phyloP scores from a whole-genome alignment of 75 land plant genomes.

The Adiantum capillusveneris region DNA sequence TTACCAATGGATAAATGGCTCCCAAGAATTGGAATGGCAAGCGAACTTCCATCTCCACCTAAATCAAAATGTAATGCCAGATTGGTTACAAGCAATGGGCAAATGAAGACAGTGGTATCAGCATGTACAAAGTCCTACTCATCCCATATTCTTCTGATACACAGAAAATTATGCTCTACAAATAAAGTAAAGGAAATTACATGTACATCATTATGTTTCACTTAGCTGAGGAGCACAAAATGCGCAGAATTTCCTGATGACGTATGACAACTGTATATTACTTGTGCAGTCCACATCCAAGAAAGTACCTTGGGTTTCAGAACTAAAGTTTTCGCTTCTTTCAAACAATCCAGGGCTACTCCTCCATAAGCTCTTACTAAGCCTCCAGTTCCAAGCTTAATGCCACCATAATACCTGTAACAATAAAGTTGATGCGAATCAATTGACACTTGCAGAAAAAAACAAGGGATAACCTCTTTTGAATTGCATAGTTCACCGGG shows the following conservation, averaged over 20 bases:
- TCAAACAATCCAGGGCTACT: constrained; percentile 72
- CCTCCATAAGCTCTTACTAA: constrained; percentile 94
- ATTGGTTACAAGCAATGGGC: background rate
- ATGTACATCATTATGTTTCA: background rate
- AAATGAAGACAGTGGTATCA: background rate
- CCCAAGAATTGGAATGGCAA: too few relatives aligned
- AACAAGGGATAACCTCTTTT: too few relatives aligned
- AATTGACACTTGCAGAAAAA: too few relatives aligned
- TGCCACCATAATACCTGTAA: constrained; percentile 85
- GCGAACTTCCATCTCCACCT: background rate
- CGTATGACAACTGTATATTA: constrained; percentile 1
- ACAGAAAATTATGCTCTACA: too few relatives aligned
- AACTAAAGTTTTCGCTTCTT: constrained; percentile 51
- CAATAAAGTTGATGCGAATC: too few relatives aligned
- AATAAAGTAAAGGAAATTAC: background rate
- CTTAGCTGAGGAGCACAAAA: background rate
- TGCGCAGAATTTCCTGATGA: too few relatives aligned
- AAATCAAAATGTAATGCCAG: background rate
- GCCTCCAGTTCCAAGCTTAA: constrained; percentile 87
- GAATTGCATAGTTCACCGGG: constrained; percentile 41
- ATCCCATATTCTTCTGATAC: too few relatives aligned
- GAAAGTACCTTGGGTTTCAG: constrained; percentile 73
- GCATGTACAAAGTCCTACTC: too few relatives aligned
- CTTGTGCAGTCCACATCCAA: constrained; percentile 2
- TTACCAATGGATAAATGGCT: too few relatives aligned